Evolutionary conservation across 306 rosid genomes (phyloP).

Genomic region (Inga oerstediana): DNA sequence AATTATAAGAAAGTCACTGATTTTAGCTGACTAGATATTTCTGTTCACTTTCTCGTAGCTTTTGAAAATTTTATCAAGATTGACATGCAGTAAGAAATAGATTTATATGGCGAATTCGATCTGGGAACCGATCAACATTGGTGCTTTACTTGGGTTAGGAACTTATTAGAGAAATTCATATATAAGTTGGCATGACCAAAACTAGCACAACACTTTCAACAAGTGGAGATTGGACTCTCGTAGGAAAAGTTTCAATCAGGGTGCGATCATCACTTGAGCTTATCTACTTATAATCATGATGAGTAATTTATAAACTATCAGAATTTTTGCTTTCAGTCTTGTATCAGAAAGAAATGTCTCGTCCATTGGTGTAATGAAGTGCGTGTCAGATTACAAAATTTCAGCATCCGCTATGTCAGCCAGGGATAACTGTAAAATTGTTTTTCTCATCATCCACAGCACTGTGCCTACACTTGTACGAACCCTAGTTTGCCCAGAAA

Average conservation of each 20-base stretch:
- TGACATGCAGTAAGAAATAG: no score
- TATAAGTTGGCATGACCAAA: background rate
- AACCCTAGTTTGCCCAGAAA: background rate
- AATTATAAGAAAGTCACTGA: no score
- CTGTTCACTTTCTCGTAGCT: no score
- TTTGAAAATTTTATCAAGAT: no score
- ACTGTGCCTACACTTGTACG: background rate
- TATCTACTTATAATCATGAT: background rate
- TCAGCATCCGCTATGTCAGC: constrained; percentile 73
- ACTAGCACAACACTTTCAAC: background rate
- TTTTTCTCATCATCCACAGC: constrained; percentile 66
- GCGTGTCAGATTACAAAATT: constrained; percentile 67
- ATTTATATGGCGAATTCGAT: no score
- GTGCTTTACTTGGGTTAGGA: background rate
- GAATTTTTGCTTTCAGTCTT: background rate
- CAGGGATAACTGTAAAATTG: constrained; percentile 91
- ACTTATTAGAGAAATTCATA: background rate
- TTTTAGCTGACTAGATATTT: no score
- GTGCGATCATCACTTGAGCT: background rate
- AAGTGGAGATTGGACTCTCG: constrained; percentile 4
- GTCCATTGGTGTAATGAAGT: background rate
- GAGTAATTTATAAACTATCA: background rate
- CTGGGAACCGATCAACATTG: no score
- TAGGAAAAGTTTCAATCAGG: constrained; percentile 18
- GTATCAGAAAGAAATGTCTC: background rate